Base-by-base conservation (phyloP, 2,329 filamentous ascomycete species). In the Diatrype stigma region DNA sequence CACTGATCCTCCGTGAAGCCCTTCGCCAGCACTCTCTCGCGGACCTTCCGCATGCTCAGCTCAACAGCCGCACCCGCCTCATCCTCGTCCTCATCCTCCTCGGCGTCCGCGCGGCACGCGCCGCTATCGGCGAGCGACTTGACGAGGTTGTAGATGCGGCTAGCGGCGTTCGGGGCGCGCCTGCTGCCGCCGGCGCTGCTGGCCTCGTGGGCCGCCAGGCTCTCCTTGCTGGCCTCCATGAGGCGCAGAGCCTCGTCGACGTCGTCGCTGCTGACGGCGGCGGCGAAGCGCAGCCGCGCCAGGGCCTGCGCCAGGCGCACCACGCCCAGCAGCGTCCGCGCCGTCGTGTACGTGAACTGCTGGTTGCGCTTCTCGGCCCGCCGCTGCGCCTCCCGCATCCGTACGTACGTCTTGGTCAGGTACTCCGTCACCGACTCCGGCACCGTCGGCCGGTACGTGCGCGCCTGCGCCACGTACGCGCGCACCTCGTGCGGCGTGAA, bases 1-100 rank as follows among this genome's bases (percentile, higher is more conserved):
- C 96, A 91, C 70, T 99, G 92, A 70, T 97, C 90, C 58, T 91
- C 87, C 0, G 93, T 99, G 70, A 96, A 99, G 2, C 94, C 94
- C 80, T 96, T 96, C 48, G 92, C 94, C 62, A 97, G 79, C 28
- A 99, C 91, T 58, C 94, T 77, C 71, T 96, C 92, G 68, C 92
- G 84, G 53, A 99, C 90, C 71, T 90, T 88, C 59, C 88, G 82
- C 76, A 99, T 81, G 70, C 87, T 94, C 62, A 99, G 73, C 70
- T 96, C 92, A 19, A 80, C 67, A 16, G 78, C 76, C 34, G 73
- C 63, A 19, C 47, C 50, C 16, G 55, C 54, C 42, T 78, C 77
- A 3, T 78, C 77, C 0, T 78, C 78, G 4, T 73, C 88, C 76
- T 60, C 80, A 60, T 67, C 78, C 26, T 80, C 81, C 60, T 67